Percentiles rank a stretch among this genome's conserved stretches.
phyloP scores from a whole-genome alignment of 139 green algal genomes.

The Chlorella sp. region DNA sequence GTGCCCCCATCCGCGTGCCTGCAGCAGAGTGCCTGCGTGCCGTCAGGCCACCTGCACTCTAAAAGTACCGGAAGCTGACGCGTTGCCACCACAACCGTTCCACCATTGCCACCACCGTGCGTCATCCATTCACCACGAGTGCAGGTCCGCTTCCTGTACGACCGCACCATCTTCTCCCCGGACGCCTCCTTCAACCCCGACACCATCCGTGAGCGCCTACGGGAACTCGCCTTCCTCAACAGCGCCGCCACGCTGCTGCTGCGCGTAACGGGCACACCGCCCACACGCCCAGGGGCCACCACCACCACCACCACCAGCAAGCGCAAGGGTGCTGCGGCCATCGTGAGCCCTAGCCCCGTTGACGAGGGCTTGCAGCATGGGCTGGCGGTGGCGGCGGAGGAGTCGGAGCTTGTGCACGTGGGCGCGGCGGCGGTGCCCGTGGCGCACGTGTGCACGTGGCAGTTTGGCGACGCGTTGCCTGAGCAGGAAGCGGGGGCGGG shows the following conservation, averaged over 20 bases:
- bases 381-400: too few relatives aligned
- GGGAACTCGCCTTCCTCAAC: slow-evolving; percentile 97
- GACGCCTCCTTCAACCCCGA: slow-evolving; percentile 66
- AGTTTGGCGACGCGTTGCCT: too few relatives aligned
- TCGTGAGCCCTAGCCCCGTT: too few relatives aligned
- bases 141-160: slow-evolving; percentile 79
- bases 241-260: slow-evolving; percentile 34
- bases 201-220: slow-evolving; percentile 72
- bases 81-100: neutral
- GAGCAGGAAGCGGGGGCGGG: too few relatives aligned
- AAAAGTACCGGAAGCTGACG: neutral
- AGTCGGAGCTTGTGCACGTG: too few relatives aligned
- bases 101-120: neutral
- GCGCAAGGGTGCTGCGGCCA: too few relatives aligned
- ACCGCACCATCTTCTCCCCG: slow-evolving; percentile 68
- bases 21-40: neutral
- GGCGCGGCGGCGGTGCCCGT: too few relatives aligned
- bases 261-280: too few relatives aligned
- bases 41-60: neutral
- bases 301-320: too few relatives aligned
- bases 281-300: too few relatives aligned
- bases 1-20: neutral
- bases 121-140: neutral
- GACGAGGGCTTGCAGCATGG: too few relatives aligned
- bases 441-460: too few relatives aligned